Conservation (phyloP, 2,329 filamentous ascomycete species). For the Diaporthe aspalathi region DNA sequence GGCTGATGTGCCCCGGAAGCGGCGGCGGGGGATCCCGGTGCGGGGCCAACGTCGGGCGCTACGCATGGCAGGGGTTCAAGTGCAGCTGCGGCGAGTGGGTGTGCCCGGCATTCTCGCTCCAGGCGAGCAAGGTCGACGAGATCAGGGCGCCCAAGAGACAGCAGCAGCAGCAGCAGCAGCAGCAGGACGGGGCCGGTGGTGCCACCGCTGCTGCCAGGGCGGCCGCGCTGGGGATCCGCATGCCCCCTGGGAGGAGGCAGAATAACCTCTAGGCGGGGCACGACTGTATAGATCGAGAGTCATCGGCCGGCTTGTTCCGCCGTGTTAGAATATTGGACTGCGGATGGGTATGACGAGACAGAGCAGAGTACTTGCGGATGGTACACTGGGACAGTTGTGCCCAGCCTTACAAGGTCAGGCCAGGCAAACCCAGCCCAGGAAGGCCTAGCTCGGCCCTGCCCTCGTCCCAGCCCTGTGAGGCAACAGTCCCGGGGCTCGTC, state of each 20-base stretch:
- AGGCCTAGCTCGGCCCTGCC: not conserved
- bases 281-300: too few relatives aligned
- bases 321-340: not conserved
- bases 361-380: not conserved
- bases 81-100: constrained; percentile 94
- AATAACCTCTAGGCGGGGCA: constrained; percentile 45
- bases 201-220: constrained; percentile 43
- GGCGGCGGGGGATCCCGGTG: constrained; percentile 65
- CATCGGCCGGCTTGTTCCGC: not conserved
- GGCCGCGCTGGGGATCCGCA: constrained; percentile 61
- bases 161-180: constrained; percentile 23
- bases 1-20: constrained; percentile 81
- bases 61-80: constrained; percentile 94
- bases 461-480: constrained; percentile 18
- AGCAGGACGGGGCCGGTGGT: constrained; percentile 32
- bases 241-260: constrained; percentile 60
- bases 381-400: not conserved
- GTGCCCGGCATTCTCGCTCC: constrained; percentile 88
- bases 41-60: constrained; percentile 86
- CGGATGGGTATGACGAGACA: not conserved
- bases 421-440: not conserved
- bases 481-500: not conserved
- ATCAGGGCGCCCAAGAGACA: constrained; percentile 47
- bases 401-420: not conserved
- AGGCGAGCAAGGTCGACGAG: constrained; percentile 85